Evolutionary conservation across 139 green algal genomes (phyloP).

Genomic region (Yamagishiella unicocca): DNA sequence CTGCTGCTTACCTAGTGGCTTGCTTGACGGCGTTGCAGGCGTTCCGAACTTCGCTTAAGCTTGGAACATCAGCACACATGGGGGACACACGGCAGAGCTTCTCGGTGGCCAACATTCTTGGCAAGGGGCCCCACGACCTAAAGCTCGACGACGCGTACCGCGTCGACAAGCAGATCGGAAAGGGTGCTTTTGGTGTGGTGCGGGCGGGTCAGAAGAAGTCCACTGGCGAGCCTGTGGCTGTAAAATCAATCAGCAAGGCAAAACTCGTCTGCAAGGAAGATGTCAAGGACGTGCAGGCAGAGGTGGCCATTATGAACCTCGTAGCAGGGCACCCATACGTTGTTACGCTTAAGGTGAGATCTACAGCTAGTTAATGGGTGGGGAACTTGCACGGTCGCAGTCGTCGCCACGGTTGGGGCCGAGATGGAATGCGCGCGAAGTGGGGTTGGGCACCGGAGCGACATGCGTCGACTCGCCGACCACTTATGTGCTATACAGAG

Average conservation of each 20-base stretch:
- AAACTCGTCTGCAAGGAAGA: constrained; percentile 88
- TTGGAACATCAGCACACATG: neutral
- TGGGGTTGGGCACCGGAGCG: too few relatives aligned
- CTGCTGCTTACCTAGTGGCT: too few relatives aligned
- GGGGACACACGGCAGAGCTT: constrained; percentile 20
- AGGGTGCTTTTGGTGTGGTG: constrained; percentile 75
- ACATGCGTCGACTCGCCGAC: too few relatives aligned
- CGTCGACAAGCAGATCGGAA: constrained; percentile 70
- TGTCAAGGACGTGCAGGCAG: constrained; percentile 87
- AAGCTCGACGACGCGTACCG: constrained; percentile 61
- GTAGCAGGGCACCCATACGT: constrained; percentile 82
- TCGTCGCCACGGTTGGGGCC: too few relatives aligned
- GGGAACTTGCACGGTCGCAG: too few relatives aligned
- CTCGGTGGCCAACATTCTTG: constrained; percentile 44
- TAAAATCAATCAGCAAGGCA: constrained; percentile 91
- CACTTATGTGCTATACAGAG: constrained; percentile 44
- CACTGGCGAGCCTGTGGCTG: constrained; percentile 67
- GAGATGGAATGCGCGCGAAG: too few relatives aligned
- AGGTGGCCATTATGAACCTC: constrained; percentile 86
- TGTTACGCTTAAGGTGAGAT: constrained; percentile 74
- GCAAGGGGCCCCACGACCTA: constrained; percentile 46
- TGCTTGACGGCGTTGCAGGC: too few relatives aligned
- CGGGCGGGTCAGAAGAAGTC: constrained; percentile 52
- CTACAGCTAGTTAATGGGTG: too few relatives aligned
- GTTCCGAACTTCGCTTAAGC: neutral